Conservation (phyloP, 345 rosid species). For the Ceriops tagal region DNA sequence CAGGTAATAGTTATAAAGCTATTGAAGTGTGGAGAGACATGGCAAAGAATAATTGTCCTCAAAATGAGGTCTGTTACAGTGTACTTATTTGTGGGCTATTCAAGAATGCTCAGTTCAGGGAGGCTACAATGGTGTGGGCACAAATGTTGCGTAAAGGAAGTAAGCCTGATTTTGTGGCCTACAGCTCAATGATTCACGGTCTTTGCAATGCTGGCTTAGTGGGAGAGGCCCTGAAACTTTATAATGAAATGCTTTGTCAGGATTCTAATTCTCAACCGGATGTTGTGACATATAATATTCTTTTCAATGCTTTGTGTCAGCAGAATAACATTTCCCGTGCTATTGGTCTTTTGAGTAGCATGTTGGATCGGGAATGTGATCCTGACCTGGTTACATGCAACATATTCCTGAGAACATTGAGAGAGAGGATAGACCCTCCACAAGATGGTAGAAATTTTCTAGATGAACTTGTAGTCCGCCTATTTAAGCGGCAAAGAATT, state of each 20-base stretch:
- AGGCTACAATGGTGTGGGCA: constrained; percentile 74
- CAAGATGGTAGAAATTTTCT: constrained; percentile 71
- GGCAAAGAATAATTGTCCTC: constrained; percentile 32
- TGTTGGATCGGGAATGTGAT: constrained; percentile 76
- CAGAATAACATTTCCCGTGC: constrained; percentile 57
- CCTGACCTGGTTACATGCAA: constrained; percentile 79
- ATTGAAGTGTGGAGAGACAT: constrained; percentile 71
- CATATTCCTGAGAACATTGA: constrained; percentile 57
- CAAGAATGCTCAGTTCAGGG: constrained; percentile 52
- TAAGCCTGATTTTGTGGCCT: constrained; percentile 74
- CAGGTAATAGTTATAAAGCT: constrained; percentile 57
- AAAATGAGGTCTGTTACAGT: constrained; percentile 64
- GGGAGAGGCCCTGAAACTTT: constrained; percentile 69
- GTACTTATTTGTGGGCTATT: constrained; percentile 76
- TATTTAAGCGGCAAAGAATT: constrained; percentile 58
- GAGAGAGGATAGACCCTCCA: constrained; percentile 64
- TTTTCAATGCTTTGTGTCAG: constrained; percentile 66
- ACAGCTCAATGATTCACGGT: constrained; percentile 85
- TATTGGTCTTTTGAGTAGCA: constrained; percentile 69
- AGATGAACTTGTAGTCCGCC: constrained; percentile 68
- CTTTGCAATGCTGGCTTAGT: constrained; percentile 57
- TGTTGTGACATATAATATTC: constrained; percentile 80
- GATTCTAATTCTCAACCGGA: constrained; percentile 74
- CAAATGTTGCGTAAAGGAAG: constrained; percentile 64
- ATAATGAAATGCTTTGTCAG: constrained; percentile 79